Evolutionary conservation across 257 asterid species (phyloP).

Genomic region (Solanum medicagineum): DNA sequence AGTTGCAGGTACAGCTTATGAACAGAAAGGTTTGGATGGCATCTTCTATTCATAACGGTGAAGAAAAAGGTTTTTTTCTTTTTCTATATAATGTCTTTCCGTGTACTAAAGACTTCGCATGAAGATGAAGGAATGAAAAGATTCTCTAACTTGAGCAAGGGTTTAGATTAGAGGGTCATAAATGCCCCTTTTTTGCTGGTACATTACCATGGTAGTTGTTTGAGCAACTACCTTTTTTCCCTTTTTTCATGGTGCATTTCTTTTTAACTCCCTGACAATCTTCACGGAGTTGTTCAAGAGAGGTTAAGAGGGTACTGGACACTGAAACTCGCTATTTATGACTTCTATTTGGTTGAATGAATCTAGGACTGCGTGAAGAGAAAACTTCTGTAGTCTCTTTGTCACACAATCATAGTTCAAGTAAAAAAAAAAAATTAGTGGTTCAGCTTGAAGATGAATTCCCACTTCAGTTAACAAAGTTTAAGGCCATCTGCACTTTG

Average conservation of each 20-base stretch:
- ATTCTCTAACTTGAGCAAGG: background rate
- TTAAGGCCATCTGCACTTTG: background rate
- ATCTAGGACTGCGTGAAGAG: background rate
- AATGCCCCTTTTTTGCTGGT: background rate
- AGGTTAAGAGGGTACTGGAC: background rate
- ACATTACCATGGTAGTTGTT: background rate
- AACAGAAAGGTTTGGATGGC: constrained; percentile 86
- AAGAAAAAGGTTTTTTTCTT: constrained; percentile 52
- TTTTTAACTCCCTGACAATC: background rate
- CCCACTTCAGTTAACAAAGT: background rate
- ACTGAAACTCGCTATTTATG: background rate
- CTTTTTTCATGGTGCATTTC: background rate
- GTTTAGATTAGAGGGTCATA: background rate
- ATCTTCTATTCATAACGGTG: constrained; percentile 84
- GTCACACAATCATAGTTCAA: background rate
- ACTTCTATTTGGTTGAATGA: background rate
- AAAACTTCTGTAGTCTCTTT: background rate
- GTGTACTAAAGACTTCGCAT: background rate
- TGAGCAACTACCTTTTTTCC: background rate
- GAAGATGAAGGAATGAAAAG: background rate
- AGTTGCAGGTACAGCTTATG: constrained; percentile 37
- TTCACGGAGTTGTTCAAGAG: background rate
- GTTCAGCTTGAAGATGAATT: background rate
- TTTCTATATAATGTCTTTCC: background rate
- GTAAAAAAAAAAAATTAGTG: background rate